Conservation (phyloP, 2,329 filamentous ascomycete genomes). For the Acephala macrosclerotiorum region DNA sequence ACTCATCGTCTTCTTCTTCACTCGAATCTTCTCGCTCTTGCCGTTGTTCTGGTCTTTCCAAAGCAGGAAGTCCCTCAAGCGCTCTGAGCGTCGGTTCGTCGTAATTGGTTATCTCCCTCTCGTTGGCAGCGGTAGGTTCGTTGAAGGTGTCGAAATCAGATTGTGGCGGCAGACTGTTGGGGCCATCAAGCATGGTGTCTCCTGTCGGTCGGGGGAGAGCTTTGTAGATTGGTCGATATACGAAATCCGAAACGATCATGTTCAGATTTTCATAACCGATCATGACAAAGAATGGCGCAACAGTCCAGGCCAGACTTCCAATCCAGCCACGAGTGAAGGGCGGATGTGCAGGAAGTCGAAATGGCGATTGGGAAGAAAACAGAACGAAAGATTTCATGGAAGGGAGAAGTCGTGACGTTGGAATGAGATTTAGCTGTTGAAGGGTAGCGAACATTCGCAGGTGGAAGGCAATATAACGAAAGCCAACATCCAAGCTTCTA, state of each 20-base stretch:
- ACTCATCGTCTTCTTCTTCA: constrained; percentile 43
- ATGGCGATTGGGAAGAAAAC: constrained; percentile 39
- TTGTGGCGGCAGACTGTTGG: constrained; percentile 27
- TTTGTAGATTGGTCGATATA: constrained; percentile 42
- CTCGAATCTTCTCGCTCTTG: constrained; percentile 35
- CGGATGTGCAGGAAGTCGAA: constrained; percentile 32
- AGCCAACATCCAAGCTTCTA: constrained; percentile 34
- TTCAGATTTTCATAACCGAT: constrained; percentile 37
- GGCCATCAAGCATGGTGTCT: constrained; percentile 38
- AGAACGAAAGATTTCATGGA: constrained; percentile 39
- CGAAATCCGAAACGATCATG: constrained; percentile 31
- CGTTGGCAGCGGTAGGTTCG: constrained; percentile 18
- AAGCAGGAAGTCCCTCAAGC: constrained; percentile 40
- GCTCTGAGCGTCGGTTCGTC: constrained; percentile 41
- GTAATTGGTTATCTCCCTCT: constrained; percentile 19
- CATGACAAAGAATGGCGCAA: constrained; percentile 39
- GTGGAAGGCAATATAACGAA: constrained; percentile 39
- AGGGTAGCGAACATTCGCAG: constrained; percentile 43
- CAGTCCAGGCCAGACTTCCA: constrained; percentile 26
- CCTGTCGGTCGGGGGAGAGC: constrained; percentile 41
- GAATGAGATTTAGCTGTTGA: constrained; percentile 43
- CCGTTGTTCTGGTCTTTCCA: constrained; percentile 24
- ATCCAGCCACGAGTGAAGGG: constrained; percentile 28
- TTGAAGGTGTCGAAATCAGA: constrained; percentile 38
- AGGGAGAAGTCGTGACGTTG: constrained; percentile 34